Evolutionary conservation across 176 grass and related monocot genomes (phyloP).

Genomic region (Eremochloa ophiuroides): DNA sequence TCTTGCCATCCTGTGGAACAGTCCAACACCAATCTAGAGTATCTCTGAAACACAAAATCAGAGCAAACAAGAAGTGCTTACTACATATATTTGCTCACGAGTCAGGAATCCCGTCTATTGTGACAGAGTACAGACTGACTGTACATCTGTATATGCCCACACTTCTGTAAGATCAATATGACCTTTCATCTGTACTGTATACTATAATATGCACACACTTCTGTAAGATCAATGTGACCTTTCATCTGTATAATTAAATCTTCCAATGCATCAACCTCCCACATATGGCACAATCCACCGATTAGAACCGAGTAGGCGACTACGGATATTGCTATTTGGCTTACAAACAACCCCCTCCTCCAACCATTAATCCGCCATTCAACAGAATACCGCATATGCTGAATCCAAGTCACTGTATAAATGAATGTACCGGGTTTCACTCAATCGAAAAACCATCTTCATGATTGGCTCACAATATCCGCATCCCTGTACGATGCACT

Average conservation of each 20-base stretch:
- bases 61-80: slow-evolving; percentile 42
- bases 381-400: slow-evolving; percentile 37
- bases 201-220: slow-evolving; percentile 22
- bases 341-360: background rate
- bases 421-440: slow-evolving; percentile 39
- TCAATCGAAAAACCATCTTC: slow-evolving; percentile 32
- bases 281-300: slow-evolving; percentile 26
- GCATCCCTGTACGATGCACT: slow-evolving; percentile 41
- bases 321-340: slow-evolving; percentile 33
- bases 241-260: slow-evolving; percentile 40
- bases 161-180: slow-evolving; percentile 30
- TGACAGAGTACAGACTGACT: slow-evolving; percentile 9
- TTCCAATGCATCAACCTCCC: slow-evolving; percentile 5
- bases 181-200: slow-evolving; percentile 39
- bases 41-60: slow-evolving; percentile 26
- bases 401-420: slow-evolving; percentile 49
- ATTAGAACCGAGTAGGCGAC: slow-evolving; percentile 35
- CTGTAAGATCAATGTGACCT: slow-evolving; percentile 27
- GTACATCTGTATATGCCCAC: slow-evolving; percentile 17
- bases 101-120: slow-evolving; percentile 47
- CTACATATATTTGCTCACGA: slow-evolving; percentile 37
- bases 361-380: slow-evolving; percentile 24
- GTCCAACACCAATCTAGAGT: slow-evolving; percentile 42
- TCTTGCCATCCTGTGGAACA: slow-evolving; percentile 65
- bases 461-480: slow-evolving; percentile 44